Conservation (phyloP, 805 yeast species). For the Barnettozyma siamensis region DNA sequence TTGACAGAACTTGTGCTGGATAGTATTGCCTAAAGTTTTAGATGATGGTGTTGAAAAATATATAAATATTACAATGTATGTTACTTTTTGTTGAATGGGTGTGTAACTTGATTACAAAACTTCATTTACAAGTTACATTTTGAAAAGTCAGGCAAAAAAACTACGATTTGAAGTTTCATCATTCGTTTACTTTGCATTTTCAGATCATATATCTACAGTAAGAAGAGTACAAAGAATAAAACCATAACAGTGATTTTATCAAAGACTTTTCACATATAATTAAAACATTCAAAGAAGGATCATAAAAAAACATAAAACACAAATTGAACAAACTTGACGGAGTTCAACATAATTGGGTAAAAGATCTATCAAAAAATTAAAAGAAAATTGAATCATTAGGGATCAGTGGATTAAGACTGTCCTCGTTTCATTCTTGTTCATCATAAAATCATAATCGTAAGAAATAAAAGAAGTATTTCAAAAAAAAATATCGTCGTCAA, state of each 20-base stretch:
- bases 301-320: no score
- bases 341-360: background rate
- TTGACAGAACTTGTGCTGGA: slow-evolving; percentile 47
- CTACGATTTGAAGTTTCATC: background rate
- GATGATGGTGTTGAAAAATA: background rate
- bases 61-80: background rate
- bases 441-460: slow-evolving; percentile 5
- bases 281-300: no score
- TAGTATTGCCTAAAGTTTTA: slow-evolving; percentile 32
- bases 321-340: no score
- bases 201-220: no score
- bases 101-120: no score
- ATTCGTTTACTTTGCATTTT: background rate
- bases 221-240: no score
- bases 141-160: no score
- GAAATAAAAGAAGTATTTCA: slow-evolving; percentile 1
- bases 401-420: no score
- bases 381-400: background rate
- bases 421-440: background rate
- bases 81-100: background rate
- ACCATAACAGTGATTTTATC: no score
- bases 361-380: background rate
- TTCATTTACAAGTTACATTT: no score
- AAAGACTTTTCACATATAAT: no score
- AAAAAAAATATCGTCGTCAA: background rate